phyloP scores from a whole-genome alignment of 805 yeast species.

The Nakazawaea siamensis region DNA sequence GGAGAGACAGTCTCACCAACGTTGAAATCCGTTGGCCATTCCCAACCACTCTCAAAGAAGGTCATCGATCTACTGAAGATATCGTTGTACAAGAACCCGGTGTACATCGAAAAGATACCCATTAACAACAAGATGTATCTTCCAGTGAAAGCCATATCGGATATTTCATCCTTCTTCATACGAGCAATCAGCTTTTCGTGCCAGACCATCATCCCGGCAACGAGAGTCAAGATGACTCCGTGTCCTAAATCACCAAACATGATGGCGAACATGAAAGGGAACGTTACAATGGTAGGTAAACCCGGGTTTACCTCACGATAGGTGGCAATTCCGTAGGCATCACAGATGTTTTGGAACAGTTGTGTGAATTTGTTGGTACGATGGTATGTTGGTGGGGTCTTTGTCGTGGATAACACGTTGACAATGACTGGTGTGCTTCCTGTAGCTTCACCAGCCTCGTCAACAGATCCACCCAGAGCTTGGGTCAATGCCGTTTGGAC shows the following conservation, averaged over 20 bases:
- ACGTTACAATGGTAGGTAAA: conserved; percentile 63
- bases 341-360: conserved; percentile 64
- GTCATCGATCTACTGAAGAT: conserved; percentile 63
- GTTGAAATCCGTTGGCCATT: conserved; percentile 47
- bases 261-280: conserved; percentile 77
- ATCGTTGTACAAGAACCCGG: conserved; percentile 70
- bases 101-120: conserved; percentile 69
- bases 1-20: conserved; percentile 43
- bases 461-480: conserved; percentile 52
- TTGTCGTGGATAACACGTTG: conserved; percentile 55
- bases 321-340: conserved; percentile 73
- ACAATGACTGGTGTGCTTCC: conserved; percentile 33
- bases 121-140: conserved; percentile 60
- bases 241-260: conserved; percentile 84
- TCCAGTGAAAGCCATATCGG: conserved; percentile 70
- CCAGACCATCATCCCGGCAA: conserved; percentile 44
- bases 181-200: conserved; percentile 44
- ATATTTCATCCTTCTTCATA: conserved; percentile 64
- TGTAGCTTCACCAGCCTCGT: conserved; percentile 15
- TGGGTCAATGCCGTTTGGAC: conserved; percentile 44
- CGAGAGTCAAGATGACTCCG: conserved; percentile 54
- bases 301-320: conserved; percentile 74
- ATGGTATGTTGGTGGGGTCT: conserved; percentile 67
- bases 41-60: conserved; percentile 63
- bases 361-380: conserved; percentile 60